Conservation (phyloP, 2,329 filamentous ascomycete genomes). For the Ustulina deusta region DNA sequence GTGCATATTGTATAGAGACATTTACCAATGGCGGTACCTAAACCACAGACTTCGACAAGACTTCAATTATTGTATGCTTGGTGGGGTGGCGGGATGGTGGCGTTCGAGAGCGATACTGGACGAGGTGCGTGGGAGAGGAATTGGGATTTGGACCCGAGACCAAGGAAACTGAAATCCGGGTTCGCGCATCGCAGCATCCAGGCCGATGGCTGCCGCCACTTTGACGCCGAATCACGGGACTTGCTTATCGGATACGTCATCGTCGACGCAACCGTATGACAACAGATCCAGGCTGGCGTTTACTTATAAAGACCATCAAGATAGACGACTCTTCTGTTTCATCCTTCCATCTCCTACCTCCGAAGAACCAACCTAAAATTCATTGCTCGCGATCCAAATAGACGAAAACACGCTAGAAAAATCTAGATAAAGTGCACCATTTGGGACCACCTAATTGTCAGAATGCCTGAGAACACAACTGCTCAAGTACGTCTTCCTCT, state of each 20-base stretch:
- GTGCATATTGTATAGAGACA: slow-evolving; percentile 43
- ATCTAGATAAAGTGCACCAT: slow-evolving; percentile 5
- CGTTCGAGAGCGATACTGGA: neutral
- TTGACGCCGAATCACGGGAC: slow-evolving; percentile 50
- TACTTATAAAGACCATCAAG: slow-evolving; percentile 24
- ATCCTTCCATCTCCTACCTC: neutral
- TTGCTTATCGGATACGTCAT: slow-evolving; percentile 48
- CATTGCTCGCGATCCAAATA: slow-evolving; percentile 10
- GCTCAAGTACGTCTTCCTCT: slow-evolving; percentile 42
- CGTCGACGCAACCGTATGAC: slow-evolving; percentile 43
- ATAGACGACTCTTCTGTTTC: neutral
- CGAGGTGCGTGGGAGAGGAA: neutral
- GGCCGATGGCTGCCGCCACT: slow-evolving; percentile 42
- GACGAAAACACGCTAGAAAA: slow-evolving; percentile 19
- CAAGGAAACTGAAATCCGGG: slow-evolving; percentile 36
- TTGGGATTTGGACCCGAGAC: neutral
- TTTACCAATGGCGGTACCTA: neutral
- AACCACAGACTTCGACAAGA: neutral
- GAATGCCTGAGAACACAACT: slow-evolving; percentile 46
- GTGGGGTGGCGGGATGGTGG: neutral
- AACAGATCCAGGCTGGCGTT: slow-evolving; percentile 13
- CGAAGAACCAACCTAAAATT: neutral
- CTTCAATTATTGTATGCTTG: neutral
- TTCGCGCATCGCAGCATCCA: slow-evolving; percentile 44
- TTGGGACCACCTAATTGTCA: slow-evolving; percentile 30